Conservation (phyloP, 257 asterid genomes). For the Fraxinus quadrangulata region DNA sequence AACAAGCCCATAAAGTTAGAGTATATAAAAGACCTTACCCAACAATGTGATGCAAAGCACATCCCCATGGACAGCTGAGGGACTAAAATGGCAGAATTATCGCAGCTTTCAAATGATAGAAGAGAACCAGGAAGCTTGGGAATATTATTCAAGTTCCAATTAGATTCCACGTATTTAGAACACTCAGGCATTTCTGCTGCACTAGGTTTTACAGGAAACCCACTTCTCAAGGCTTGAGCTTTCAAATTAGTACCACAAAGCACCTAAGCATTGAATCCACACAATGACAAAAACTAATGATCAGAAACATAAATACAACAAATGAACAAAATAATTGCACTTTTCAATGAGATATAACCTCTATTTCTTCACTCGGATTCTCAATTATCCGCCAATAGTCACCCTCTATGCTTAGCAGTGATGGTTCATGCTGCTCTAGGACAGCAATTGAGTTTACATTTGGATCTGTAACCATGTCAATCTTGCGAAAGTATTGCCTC, state of each 20-base stretch:
- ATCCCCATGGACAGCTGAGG: conserved; percentile 69
- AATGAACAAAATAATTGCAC: conserved; percentile 22
- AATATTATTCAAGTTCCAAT: conserved; percentile 82
- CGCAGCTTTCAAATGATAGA: conserved; percentile 55
- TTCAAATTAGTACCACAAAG: conserved; percentile 49
- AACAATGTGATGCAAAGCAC: conserved; percentile 80
- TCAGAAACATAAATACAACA: conserved; percentile 5
- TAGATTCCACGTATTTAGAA: conserved; percentile 50
- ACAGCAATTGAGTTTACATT: conserved; percentile 6
- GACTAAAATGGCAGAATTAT: conserved; percentile 39
- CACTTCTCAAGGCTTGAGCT: conserved; percentile 45
- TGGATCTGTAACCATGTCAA: conserved; percentile 28
- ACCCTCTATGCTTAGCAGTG: conserved; percentile 60
- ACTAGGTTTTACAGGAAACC: conserved; percentile 47
- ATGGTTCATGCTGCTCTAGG: conserved; percentile 39
- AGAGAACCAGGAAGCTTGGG: conserved; percentile 71
- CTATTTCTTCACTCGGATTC: conserved; percentile 72
- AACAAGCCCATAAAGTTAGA: conserved; percentile 9
- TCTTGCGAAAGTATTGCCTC: conserved; percentile 55
- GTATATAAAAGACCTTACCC: conserved; percentile 58
- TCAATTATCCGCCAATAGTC: conserved; percentile 89
- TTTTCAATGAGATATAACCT: conserved; percentile 44
- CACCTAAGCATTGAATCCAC: conserved; percentile 55
- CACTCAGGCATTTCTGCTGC: conserved; percentile 29
- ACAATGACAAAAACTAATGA: conserved; percentile 25